These are phyloP conservation scores for Phytopythium aichiense DNA, from an alignment of 352 stramenopile species.

Conservation along the genomic window DNA sequence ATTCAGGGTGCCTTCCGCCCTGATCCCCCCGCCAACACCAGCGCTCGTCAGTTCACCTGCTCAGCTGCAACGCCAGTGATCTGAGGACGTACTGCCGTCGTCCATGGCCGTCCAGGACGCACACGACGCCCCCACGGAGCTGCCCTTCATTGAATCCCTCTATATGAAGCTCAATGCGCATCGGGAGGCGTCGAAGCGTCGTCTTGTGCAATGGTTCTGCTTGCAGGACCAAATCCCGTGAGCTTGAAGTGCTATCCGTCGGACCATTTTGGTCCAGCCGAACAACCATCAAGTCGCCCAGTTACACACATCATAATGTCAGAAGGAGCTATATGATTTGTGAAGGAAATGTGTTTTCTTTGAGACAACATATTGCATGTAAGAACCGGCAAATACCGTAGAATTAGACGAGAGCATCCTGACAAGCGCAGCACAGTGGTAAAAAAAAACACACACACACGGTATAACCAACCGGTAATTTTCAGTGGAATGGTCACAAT, in stretches of 20 bases:
- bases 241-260: background rate
- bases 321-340: no score
- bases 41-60: background rate
- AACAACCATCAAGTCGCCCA: no score
- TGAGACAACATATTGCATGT: no score
- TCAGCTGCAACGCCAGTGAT: background rate
- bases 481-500: no score
- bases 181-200: background rate
- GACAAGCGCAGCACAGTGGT: no score
- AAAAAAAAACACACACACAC: no score
- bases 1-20: background rate
- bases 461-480: no score
- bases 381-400: no score
- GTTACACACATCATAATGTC: no score
- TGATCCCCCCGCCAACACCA: background rate
- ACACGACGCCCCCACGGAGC: background rate
- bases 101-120: background rate
- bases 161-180: background rate
- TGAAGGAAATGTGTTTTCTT: no score
- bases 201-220: background rate
- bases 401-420: no score
- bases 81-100: background rate
- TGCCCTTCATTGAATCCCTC: no score
- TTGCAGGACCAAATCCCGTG: background rate
- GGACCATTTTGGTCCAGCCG: background rate